These are phyloP conservation scores for Colletotrichum sp. DNA, from an alignment of 2,329 filamentous ascomycete genomes.

Conservation along the genomic window DNA sequence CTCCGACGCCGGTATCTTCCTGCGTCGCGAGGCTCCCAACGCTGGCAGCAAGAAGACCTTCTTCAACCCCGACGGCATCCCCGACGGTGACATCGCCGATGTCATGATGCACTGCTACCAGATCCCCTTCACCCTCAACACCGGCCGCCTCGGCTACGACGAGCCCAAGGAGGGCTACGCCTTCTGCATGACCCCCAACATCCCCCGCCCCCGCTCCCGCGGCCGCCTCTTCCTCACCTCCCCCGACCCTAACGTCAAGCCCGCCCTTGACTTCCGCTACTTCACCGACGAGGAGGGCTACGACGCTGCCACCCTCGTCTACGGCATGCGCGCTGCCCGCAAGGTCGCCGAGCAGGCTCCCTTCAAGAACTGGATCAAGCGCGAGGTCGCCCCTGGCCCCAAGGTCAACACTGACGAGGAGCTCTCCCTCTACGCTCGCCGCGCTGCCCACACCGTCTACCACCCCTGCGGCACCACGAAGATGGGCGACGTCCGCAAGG, in stretches of 20 bases:
- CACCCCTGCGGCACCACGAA: conserved; percentile 33
- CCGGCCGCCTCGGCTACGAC: conserved; percentile 75
- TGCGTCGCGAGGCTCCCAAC: conserved; percentile 77
- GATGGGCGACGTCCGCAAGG: conserved; percentile 61
- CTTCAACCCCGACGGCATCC: conserved; percentile 53
- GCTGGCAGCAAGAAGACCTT: conserved; percentile 60
- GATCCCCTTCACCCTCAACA: conserved; percentile 91
- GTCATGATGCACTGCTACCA: conserved; percentile 98
- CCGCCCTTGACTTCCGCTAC: conserved; percentile 86
- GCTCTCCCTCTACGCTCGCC: conserved; percentile 80
- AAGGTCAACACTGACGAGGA: conserved; percentile 78
- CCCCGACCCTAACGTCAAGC: conserved; percentile 76
- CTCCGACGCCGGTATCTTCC: conserved; percentile 87
- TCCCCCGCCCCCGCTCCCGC: conserved; percentile 80
- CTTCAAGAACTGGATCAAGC: conserved; percentile 84
- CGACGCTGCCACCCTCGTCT: conserved; percentile 81
- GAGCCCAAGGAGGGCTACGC: conserved; percentile 72
- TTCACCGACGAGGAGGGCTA: conserved; percentile 88
- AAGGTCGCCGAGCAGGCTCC: conserved; percentile 76
- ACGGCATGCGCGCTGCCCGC: conserved; percentile 78
- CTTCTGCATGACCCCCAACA: conserved; percentile 94
- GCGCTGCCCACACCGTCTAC: conserved; percentile 66
- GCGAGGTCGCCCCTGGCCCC: conserved; percentile 80
- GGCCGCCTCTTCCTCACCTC: conserved; percentile 81
- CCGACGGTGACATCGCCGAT: conserved; percentile 79